phyloP scores from a whole-genome alignment of 2,329 filamentous ascomycete species.

The Diaporthe aspalathi region DNA sequence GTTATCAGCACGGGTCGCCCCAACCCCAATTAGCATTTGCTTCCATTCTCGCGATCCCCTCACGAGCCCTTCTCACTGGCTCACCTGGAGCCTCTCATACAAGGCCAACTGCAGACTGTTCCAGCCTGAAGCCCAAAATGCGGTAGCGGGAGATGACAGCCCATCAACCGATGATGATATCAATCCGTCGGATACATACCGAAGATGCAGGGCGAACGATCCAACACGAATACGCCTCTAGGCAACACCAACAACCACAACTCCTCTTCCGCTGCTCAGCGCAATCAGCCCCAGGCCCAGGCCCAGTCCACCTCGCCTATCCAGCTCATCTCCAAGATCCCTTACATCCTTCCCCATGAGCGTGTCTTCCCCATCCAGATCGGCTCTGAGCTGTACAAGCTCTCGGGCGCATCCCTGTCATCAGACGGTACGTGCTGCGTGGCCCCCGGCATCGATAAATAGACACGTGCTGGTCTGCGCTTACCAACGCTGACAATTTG shows the following conservation, averaged over 20 bases:
- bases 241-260: slow-evolving; percentile 14
- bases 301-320: slow-evolving; percentile 33
- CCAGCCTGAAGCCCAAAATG: slow-evolving; percentile 4
- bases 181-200: slow-evolving; percentile 4
- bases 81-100: background rate
- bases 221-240: slow-evolving; percentile 28
- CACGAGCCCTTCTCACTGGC: background rate
- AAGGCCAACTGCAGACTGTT: background rate
- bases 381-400: slow-evolving; percentile 76
- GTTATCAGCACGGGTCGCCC: background rate
- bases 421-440: slow-evolving; percentile 72
- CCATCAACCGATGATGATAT: slow-evolving; percentile 13
- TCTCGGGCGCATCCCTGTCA: slow-evolving; percentile 78
- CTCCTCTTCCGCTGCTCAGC: slow-evolving; percentile 9
- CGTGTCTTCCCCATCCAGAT: slow-evolving; percentile 82
- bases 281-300: background rate
- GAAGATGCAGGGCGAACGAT: slow-evolving; percentile 31
- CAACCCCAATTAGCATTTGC: background rate
- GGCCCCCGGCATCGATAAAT: background rate
- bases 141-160: background rate
- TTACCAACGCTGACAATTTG: background rate
- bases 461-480: background rate
- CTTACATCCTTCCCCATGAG: slow-evolving; percentile 72
- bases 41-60: background rate
- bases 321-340: slow-evolving; percentile 60